Percentiles rank a stretch among this genome's conserved stretches.
Evolutionary conservation across 1,284 basidiomycete genomes (phyloP).

Genomic region (Ustilago xerochloae): DNA sequence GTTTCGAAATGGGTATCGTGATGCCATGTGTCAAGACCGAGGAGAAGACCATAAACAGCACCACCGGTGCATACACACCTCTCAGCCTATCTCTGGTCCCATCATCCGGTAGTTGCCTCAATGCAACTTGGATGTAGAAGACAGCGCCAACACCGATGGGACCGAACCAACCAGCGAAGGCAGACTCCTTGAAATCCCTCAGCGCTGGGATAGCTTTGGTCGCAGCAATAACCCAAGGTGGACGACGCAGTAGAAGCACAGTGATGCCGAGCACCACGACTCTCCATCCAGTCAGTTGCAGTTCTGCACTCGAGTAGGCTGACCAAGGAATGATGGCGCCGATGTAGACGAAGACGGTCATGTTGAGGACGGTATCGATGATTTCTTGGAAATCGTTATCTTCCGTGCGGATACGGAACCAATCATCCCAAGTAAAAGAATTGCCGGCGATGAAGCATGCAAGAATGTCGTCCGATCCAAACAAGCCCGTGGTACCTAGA

Average conservation of each 20-base stretch:
- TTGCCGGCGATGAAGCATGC: conserved; percentile 70
- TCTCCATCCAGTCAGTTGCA: conserved; percentile 61
- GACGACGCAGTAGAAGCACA: conserved; percentile 60
- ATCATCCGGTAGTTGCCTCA: conserved; percentile 70
- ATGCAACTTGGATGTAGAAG: conserved; percentile 72
- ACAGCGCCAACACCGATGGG: conserved; percentile 69
- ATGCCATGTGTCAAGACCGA: conserved; percentile 71
- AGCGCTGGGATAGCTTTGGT: conserved; percentile 62
- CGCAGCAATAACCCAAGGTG: conserved; percentile 60
- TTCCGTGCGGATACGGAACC: conserved; percentile 71
- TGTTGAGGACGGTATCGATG: conserved; percentile 72
- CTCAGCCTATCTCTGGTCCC: conserved; percentile 68
- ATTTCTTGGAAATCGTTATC: conserved; percentile 73
- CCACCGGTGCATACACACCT: conserved; percentile 70
- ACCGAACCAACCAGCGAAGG: conserved; percentile 66
- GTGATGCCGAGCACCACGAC: conserved; percentile 61
- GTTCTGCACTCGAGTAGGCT: conserved; percentile 34
- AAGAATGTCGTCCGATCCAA: conserved; percentile 70
- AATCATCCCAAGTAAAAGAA: conserved; percentile 69
- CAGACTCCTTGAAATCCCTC: conserved; percentile 54
- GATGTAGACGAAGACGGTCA: conserved; percentile 70
- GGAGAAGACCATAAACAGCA: conserved; percentile 72
- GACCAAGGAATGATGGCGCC: conserved; percentile 69
- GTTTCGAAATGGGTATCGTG: conserved; percentile 64
- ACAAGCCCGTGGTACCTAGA: conserved; percentile 69